Conservation (phyloP, 169 alveolate genomes). For the Cryptosporidium muris region DNA sequence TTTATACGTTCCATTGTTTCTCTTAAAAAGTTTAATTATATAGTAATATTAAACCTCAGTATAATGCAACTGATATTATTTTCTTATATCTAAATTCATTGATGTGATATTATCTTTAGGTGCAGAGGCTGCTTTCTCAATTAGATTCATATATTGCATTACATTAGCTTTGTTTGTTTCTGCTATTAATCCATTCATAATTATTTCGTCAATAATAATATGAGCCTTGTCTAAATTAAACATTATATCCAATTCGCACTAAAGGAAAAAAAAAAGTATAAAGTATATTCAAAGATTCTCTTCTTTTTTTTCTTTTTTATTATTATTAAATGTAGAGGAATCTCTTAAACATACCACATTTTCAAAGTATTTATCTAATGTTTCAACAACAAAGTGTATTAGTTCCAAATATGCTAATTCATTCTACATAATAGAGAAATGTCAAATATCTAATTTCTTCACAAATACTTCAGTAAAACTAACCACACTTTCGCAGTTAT, state of each 20-base stretch:
- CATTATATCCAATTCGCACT: constrained; percentile 94
- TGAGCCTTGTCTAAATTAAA: constrained; percentile 98
- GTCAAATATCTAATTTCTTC: neutral
- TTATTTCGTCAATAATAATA: constrained; percentile 96
- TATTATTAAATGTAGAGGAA: neutral
- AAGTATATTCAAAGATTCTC: neutral
- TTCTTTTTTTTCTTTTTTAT: constrained; percentile 1
- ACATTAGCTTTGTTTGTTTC: constrained; percentile 92
- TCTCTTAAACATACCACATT: constrained; percentile 81
- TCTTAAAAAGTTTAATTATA: too few species aligned
- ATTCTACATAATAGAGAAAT: constrained; percentile 78
- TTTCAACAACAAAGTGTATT: constrained; percentile 96
- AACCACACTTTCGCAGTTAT: constrained; percentile 79
- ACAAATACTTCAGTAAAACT: neutral
- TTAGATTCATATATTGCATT: constrained; percentile 72
- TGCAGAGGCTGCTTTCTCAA: constrained; percentile 70
- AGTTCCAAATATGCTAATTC: constrained; percentile 96
- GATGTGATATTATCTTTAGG: constrained; percentile 48
- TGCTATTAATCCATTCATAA: constrained; percentile 91
- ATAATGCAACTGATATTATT: neutral
- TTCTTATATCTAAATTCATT: constrained; percentile 38
- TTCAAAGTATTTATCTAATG: constrained; percentile 96
- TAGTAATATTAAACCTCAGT: too few species aligned
- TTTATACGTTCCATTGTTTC: too few species aligned
- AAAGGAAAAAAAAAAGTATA: neutral